Conservation (phyloP, 495 filamentous ascomycete genomes). For the Schizothecium vesticola region DNA sequence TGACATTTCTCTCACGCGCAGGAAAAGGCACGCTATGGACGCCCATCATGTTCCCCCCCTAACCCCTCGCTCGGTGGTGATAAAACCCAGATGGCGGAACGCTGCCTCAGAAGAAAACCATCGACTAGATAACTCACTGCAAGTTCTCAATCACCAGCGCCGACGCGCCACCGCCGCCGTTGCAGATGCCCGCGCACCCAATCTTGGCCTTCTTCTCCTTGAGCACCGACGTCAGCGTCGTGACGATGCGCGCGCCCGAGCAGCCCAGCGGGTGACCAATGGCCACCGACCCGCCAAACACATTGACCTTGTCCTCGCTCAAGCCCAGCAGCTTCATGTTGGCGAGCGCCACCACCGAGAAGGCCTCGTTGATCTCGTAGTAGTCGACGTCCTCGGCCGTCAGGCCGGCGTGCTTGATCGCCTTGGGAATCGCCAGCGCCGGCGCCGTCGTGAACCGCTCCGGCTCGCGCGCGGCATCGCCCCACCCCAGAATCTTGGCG, state of each 20-base stretch:
- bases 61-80: background rate
- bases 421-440: slow-evolving; percentile 93
- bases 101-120: background rate
- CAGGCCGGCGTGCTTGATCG: slow-evolving; percentile 83
- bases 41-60: background rate
- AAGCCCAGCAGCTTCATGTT: slow-evolving; percentile 87
- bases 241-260: slow-evolving; percentile 86
- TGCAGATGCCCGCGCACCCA: slow-evolving; percentile 93
- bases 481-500: slow-evolving; percentile 95
- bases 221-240: slow-evolving; percentile 85
- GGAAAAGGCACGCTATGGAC: background rate
- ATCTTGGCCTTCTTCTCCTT: slow-evolving; percentile 88
- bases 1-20: background rate
- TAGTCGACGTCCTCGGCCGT: slow-evolving; percentile 72
- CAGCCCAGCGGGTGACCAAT: slow-evolving; percentile 92
- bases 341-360: slow-evolving; percentile 91
- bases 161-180: slow-evolving; percentile 91
- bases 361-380: slow-evolving; percentile 99
- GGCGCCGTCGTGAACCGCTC: slow-evolving; percentile 95
- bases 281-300: slow-evolving; percentile 92
- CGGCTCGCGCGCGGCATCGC: slow-evolving; percentile 82
- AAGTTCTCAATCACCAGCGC: slow-evolving; percentile 81
- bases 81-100: background rate
- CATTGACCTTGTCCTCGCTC: slow-evolving; percentile 81
- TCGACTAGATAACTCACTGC: slow-evolving; percentile 35